A percentile compares a stretch with the other conserved stretches of the same genome.
Evolutionary conservation across 345 rosid species (phyloP).

Genomic region (Eucalyptus regnans): DNA sequence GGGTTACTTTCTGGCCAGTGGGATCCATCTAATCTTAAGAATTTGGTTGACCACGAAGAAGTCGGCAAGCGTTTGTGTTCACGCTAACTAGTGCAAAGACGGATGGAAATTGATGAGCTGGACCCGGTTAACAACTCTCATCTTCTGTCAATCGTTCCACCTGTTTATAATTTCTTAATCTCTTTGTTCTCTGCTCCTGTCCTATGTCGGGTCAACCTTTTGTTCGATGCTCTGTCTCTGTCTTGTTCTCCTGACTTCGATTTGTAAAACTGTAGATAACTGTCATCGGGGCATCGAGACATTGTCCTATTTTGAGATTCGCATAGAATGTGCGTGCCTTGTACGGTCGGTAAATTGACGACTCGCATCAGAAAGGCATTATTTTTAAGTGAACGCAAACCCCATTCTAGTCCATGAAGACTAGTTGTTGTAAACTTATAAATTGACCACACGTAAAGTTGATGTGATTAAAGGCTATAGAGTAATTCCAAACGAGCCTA

Average conservation of each 20-base stretch:
- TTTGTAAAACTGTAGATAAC: accelerated
- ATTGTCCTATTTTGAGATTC: background rate
- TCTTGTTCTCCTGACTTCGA: background rate
- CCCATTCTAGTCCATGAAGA: background rate
- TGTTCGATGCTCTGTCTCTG: background rate
- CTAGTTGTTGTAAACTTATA: background rate
- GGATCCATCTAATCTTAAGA: background rate
- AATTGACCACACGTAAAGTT: background rate
- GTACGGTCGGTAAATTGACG: background rate
- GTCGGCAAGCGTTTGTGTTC: background rate
- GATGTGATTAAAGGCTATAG: background rate
- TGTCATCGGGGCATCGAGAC: background rate
- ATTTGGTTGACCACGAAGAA: background rate
- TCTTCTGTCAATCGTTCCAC: background rate
- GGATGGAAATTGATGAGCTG: background rate
- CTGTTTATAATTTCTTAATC: background rate
- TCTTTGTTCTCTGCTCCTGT: background rate
- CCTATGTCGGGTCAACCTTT: background rate
- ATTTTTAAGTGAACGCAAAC: background rate
- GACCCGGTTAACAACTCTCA: background rate
- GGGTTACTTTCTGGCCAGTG: background rate
- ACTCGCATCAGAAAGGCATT: background rate
- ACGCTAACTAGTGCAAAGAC: background rate
- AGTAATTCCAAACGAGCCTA: background rate
- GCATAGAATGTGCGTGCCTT: background rate